phyloP scores from a whole-genome alignment of 257 asterid genomes.

The Anisodus tanguticus region DNA sequence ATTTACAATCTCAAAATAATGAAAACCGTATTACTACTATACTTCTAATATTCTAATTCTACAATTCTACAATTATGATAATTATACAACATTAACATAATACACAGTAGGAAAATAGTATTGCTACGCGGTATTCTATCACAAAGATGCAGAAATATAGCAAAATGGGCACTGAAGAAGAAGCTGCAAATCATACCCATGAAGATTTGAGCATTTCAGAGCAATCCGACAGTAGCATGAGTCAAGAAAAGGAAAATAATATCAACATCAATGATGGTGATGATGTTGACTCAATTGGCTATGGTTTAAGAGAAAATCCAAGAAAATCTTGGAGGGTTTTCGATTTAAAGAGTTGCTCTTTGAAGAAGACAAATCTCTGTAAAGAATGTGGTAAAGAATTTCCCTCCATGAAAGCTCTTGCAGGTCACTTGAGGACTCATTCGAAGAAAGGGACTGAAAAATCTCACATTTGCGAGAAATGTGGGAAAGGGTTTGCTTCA shows the following conservation, averaged over 20 bases:
- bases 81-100: too few species aligned
- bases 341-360: constrained; percentile 39
- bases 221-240: constrained; percentile 38
- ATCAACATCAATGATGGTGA: constrained; percentile 43
- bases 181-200: not conserved
- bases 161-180: constrained; percentile 37
- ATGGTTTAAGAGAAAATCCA: constrained; percentile 68
- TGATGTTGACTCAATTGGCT: constrained; percentile 48
- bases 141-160: constrained; percentile 49
- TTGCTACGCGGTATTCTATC: too few species aligned
- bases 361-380: constrained; percentile 43
- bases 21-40: too few species aligned
- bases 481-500: constrained; percentile 73
- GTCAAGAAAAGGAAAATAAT: constrained; percentile 42
- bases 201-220: constrained; percentile 35
- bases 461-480: constrained; percentile 56
- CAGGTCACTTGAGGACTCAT: constrained; percentile 84
- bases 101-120: too few species aligned
- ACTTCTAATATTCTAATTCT: too few species aligned
- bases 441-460: constrained; percentile 47
- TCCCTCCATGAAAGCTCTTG: constrained; percentile 64
- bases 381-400: constrained; percentile 68
- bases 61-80: too few species aligned
- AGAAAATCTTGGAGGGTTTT: constrained; percentile 78
- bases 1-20: too few species aligned